Base-by-base conservation (phyloP, 2,329 filamentous ascomycete species). In the Metarhizium brunneum region DNA sequence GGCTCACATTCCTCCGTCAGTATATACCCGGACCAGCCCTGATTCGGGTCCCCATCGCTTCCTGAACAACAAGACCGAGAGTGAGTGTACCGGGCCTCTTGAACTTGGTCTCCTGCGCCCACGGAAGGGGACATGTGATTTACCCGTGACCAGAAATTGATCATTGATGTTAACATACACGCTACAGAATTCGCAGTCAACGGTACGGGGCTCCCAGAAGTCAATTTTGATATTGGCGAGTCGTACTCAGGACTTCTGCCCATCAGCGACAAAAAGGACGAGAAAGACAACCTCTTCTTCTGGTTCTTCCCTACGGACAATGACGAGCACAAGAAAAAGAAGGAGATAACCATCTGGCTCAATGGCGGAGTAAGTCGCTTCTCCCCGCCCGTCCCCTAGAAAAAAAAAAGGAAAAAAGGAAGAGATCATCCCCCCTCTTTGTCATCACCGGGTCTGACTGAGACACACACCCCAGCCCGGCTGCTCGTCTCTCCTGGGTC, bases 271-370 rank as follows among this genome's bases (percentile, higher is more conserved):
- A 66, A 71, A 16, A 66, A 72, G 0, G 65, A 78, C 42, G 82
- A 82, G 64, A 71, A 69, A 0, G 68, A 76, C 43, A 68, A 84
- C 58, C 66, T 87, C 1, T 87, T 79, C 68, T 87, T 85, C 63
- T 87, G 82, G 82, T 86, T 86, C 71, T 86, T 85, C 56, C 83
- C 84, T 0, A 79, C 81, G 0, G 73, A 72, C 0, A 79, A 81
- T 40, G 49, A 60, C 35, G 61, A 64, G 55, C 65, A 72, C 2
- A 65, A 72, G 6, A 73, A 75, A 0, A 69, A 73, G 0, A 76
- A 85, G 51, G 84, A 87, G 58, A 77, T 87, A 43, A 69, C 83
- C 1, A 83, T 87, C 50, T 87, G 79, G 79, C 68, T 79, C 35
- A 85, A 84, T 56, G 82, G 82, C 3, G 74, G 74, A 14, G 73